Base-by-base conservation (phyloP, 345 rosid species). In the Corymbia maculata region DNA sequence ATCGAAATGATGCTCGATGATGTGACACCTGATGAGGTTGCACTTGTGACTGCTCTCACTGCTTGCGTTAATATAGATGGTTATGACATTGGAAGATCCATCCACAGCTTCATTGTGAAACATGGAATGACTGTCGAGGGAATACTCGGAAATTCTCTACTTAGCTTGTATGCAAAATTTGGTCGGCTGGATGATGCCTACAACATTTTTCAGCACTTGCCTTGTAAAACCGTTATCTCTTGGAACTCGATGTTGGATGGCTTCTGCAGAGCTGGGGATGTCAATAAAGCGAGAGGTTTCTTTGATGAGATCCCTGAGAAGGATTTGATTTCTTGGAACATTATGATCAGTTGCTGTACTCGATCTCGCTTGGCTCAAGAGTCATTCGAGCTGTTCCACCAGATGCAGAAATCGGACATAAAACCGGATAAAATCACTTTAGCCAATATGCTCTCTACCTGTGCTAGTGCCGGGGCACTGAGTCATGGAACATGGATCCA, bases 211-310 rank as follows among this genome's bases (percentile, higher is more conserved):
- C 52, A 68, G 79, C 70, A n/a, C 45, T 88, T 88, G 92, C 89
- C 92, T 7, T 47, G 19, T 68, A 91, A 51, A 87, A 91, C 86
- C 22, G 66, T 5, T 7, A 87, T 82, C 16, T 85, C 90, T 2
- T 90, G 91, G 91, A 90, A 90, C 51, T 87, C 91, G 21, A 85
- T 87, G 92, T 51, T 91, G 85, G 89, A 89, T 32, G 91, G 91
- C 30, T 85, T 91, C 47, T 88, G 88, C 89, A 79, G 86, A 5
- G 55, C 32, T 24, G 90, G 90, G 42, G 90, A 86, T 47, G 70
- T 86, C 47, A 14, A n/a, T 0, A 52, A 1, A 57, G 88, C 88
- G 3, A 86, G 45, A 75, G 80, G 52, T 68, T 49, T 86, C 88
- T 86, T 86, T 52, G 2, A 64, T 3, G 26, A 42, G 53, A 86